A percentile compares a stretch with the other conserved stretches of the same genome.
Conservation (phyloP, 2,329 filamentous ascomycete genomes). For the Fusarium concolor region DNA sequence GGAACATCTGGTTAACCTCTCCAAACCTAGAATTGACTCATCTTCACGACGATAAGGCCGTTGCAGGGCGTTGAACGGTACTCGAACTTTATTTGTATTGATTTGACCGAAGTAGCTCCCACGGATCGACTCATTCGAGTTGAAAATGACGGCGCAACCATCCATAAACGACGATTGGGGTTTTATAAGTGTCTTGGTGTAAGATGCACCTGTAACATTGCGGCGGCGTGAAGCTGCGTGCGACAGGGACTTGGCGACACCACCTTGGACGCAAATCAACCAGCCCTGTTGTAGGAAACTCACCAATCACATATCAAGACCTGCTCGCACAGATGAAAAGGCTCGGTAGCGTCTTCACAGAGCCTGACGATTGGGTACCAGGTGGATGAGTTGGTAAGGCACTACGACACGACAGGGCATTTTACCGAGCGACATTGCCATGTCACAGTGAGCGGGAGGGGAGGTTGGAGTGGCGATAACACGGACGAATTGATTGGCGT, state of each 20-base stretch:
- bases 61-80: not conserved
- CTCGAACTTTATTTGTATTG: not conserved
- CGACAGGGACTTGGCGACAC: constrained; percentile 33
- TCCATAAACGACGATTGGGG: not conserved
- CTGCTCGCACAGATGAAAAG: constrained; percentile 11
- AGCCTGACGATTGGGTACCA: constrained; percentile 34
- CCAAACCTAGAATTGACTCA: constrained; percentile 35
- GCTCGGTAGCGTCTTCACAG: constrained; percentile 37
- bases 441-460: constrained; percentile 4
- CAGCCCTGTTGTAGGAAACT: not conserved
- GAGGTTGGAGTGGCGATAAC: constrained; percentile 35
- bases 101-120: not conserved
- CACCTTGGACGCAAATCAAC: constrained; percentile 17
- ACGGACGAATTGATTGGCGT: constrained; percentile 10
- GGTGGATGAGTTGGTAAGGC: constrained; percentile 29
- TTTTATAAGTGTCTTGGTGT: not conserved
- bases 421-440: constrained; percentile 20
- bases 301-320: constrained; percentile 28
- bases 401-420: constrained; percentile 5
- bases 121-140: not conserved
- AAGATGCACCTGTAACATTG: constrained; percentile 15
- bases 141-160: not conserved
- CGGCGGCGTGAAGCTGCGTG: constrained; percentile 38
- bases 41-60: not conserved
- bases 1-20: not conserved